Evolutionary conservation across 495 filamentous ascomycete species (phyloP).

Genomic region (Penicillium soppii): DNA sequence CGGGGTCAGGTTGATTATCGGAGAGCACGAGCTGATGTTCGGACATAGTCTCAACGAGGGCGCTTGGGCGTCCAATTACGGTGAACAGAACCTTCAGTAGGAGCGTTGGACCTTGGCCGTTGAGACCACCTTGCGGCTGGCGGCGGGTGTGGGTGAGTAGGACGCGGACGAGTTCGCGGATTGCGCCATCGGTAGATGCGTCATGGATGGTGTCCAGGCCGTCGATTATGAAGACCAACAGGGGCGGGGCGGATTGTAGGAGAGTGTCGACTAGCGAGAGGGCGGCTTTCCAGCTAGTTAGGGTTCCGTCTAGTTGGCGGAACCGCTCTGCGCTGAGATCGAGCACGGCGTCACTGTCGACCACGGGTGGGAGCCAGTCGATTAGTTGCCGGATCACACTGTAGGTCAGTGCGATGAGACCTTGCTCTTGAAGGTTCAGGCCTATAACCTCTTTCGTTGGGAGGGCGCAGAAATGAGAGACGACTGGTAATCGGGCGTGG

Average conservation of each 20-base stretch:
- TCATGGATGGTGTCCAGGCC: constrained; percentile 41
- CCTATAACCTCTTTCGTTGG: constrained; percentile 22
- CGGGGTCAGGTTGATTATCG: constrained; percentile 23
- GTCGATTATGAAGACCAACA: constrained; percentile 45
- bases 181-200: constrained; percentile 32
- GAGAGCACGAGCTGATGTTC: constrained; percentile 35
- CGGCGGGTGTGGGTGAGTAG: constrained; percentile 40
- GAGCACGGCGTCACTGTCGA: constrained; percentile 38
- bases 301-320: constrained; percentile 37
- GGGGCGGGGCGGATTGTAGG: constrained; percentile 39
- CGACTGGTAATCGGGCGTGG: constrained; percentile 35
- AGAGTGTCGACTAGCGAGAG: constrained; percentile 40
- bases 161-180: constrained; percentile 38
- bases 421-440: constrained; percentile 32
- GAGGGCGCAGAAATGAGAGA: constrained; percentile 45
- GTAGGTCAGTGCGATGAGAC: constrained; percentile 45
- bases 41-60: constrained; percentile 39
- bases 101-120: constrained; percentile 29
- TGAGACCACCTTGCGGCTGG: constrained; percentile 19
- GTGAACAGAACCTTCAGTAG: constrained; percentile 46
- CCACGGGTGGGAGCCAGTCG: constrained; percentile 41
- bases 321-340: constrained; percentile 42
- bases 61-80: constrained; percentile 33
- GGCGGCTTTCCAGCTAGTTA: constrained; percentile 42
- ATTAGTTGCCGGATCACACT: constrained; percentile 51